phyloP scores from a whole-genome alignment of 345 rosid species.

The Raphanus raphanistrum region DNA sequence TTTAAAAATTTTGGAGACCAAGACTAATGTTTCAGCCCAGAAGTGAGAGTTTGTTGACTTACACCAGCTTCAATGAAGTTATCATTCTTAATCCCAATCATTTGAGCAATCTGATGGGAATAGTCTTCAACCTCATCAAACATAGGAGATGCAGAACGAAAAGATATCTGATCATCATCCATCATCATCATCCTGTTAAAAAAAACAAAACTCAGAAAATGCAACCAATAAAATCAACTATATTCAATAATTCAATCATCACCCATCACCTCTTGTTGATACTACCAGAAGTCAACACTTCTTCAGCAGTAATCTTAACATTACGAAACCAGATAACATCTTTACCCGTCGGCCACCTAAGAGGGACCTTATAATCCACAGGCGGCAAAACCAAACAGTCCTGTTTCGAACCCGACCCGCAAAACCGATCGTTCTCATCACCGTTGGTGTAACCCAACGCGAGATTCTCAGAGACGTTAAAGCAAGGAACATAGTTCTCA shows the following conservation, averaged over 20 bases:
- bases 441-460: not conserved
- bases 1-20: not conserved
- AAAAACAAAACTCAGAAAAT: not conserved
- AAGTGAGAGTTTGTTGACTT: slow-evolving; percentile 35
- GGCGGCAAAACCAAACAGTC: slow-evolving; percentile 82
- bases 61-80: slow-evolving; percentile 90
- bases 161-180: slow-evolving; percentile 95
- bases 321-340: slow-evolving; percentile 90
- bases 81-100: slow-evolving; percentile 87
- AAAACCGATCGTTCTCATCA: slow-evolving; percentile 55
- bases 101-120: slow-evolving; percentile 95
- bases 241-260: not conserved
- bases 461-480: slow-evolving; percentile 47
- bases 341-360: slow-evolving; percentile 96
- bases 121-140: slow-evolving; percentile 97
- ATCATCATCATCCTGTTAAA: slow-evolving; percentile 82
- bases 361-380: slow-evolving; percentile 73
- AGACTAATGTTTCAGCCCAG: not conserved
- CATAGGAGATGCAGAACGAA: slow-evolving; percentile 82
- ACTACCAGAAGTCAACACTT: slow-evolving; percentile 95
- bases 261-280: slow-evolving; percentile 63
- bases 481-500: slow-evolving; percentile 88
- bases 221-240: not conserved
- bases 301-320: slow-evolving; percentile 87
- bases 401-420: slow-evolving; percentile 54